Evolutionary conservation across 2,329 filamentous ascomycete species (phyloP).

Genomic region (Pyricularia pennisetigena): DNA sequence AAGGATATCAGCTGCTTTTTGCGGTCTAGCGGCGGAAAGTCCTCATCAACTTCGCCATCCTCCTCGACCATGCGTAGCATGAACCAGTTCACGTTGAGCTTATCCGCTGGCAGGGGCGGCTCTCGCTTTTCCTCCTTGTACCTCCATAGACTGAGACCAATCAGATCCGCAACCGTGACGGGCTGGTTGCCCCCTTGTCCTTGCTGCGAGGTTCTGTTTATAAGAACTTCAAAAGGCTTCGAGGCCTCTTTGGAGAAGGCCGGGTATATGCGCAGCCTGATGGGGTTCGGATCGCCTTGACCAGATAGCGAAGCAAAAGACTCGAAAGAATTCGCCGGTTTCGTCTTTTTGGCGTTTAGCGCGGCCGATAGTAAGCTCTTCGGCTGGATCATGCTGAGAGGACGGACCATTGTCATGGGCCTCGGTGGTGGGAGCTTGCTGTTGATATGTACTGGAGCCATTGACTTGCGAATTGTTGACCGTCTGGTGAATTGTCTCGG

Average conservation of each 20-base stretch:
- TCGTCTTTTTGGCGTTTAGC: constrained; percentile 62
- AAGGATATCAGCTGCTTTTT: constrained; percentile 69
- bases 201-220: constrained; percentile 59
- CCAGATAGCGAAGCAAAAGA: constrained; percentile 68
- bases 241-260: constrained; percentile 57
- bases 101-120: constrained; percentile 52
- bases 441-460: constrained; percentile 45
- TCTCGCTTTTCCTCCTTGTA: constrained; percentile 70
- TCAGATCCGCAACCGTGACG: constrained; percentile 70
- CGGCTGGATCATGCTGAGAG: constrained; percentile 58
- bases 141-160: constrained; percentile 67
- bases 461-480: constrained; percentile 55
- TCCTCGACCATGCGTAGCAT: constrained; percentile 76
- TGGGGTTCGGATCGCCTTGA: constrained; percentile 66
- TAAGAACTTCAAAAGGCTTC: constrained; percentile 61
- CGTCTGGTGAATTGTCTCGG: constrained; percentile 50
- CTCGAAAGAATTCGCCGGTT: constrained; percentile 62
- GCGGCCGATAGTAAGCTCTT: constrained; percentile 63
- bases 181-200: constrained; percentile 50
- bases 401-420: constrained; percentile 53
- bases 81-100: constrained; percentile 74
- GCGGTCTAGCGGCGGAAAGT: constrained; percentile 70
- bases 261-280: constrained; percentile 68
- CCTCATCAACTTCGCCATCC: constrained; percentile 75
- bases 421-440: constrained; percentile 62